Conservation (phyloP, 495 filamentous ascomycete genomes). For the Tirmania nivea region DNA sequence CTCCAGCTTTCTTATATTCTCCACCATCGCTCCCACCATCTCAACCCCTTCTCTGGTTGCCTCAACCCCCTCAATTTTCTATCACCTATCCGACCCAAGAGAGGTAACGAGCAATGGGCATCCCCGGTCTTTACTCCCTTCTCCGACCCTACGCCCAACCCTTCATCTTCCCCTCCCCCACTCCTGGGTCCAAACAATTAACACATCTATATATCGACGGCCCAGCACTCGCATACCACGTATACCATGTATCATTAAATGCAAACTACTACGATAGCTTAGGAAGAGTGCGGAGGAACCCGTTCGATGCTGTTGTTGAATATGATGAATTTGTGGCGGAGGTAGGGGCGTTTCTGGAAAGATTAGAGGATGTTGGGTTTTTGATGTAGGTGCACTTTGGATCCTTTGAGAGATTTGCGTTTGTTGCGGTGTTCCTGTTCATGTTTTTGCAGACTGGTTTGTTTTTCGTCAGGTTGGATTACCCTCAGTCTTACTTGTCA, state of each 20-base stretch:
- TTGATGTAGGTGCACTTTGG: conserved; percentile 30
- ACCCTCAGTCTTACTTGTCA: no score
- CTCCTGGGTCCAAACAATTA: background rate
- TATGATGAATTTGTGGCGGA: conserved; percentile 39
- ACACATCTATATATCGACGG: conserved; percentile 45
- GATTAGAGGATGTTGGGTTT: conserved; percentile 29
- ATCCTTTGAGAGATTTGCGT: no score
- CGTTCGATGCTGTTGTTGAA: conserved; percentile 33
- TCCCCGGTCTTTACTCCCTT: conserved; percentile 37
- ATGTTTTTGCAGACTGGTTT: no score
- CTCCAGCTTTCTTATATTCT: no score
- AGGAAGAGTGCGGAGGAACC: conserved; percentile 12
- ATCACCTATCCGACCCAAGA: no score
- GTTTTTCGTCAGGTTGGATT: no score
- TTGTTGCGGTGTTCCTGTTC: no score
- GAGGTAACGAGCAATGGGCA: conserved; percentile 36
- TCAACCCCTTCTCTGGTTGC: no score
- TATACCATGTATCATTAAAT: conserved; percentile 34
- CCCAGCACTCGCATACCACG: conserved; percentile 49
- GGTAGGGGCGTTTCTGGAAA: conserved; percentile 38
- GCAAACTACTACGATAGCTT: conserved; percentile 13
- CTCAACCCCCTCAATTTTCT: no score
- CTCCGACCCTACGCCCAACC: conserved; percentile 35
- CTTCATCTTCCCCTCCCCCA: conserved; percentile 23
- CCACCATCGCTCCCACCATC: no score